Evolutionary conservation across 2,329 filamentous ascomycete genomes (phyloP).

Genomic region (Penicillium sp.): DNA sequence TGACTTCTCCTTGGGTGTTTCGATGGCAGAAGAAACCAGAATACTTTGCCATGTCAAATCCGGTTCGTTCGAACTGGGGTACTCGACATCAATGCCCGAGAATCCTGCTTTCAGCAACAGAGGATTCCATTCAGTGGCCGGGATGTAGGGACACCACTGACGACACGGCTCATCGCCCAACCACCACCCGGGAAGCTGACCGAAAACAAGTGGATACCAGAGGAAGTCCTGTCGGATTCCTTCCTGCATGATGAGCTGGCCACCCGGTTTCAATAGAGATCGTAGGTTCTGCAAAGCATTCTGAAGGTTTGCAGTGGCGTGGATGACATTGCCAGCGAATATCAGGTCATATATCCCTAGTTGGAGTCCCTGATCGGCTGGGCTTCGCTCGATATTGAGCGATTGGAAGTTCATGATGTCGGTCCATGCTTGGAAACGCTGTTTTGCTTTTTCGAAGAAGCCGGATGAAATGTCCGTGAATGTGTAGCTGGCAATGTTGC

Average conservation of each 20-base stretch:
- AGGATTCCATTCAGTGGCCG: slow-evolving; percentile 17
- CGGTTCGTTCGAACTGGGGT: slow-evolving; percentile 15
- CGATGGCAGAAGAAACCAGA: slow-evolving; percentile 19
- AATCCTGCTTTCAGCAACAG: slow-evolving; percentile 18
- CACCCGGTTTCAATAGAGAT: slow-evolving; percentile 21
- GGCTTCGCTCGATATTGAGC: slow-evolving; percentile 32
- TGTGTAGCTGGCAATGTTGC: slow-evolving; percentile 24
- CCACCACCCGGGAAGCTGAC: slow-evolving; percentile 25
- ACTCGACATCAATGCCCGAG: slow-evolving; percentile 23
- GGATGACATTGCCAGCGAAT: slow-evolving; percentile 36
- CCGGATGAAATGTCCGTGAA: slow-evolving; percentile 36
- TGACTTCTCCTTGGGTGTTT: neutral
- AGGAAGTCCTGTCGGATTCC: slow-evolving; percentile 25
- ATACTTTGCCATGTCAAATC: slow-evolving; percentile 26
- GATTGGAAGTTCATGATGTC: slow-evolving; percentile 30
- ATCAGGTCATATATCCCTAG: slow-evolving; percentile 35
- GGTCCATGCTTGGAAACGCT: slow-evolving; percentile 24
- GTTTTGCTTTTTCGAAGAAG: slow-evolving; percentile 31
- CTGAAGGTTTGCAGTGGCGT: slow-evolving; percentile 29
- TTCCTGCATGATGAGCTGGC: slow-evolving; percentile 26
- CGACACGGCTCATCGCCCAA: slow-evolving; percentile 22
- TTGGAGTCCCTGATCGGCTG: slow-evolving; percentile 31
- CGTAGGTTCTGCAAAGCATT: slow-evolving; percentile 15
- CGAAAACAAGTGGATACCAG: slow-evolving; percentile 26
- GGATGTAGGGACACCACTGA: slow-evolving; percentile 24